Evolutionary conservation across 495 filamentous ascomycete genomes (phyloP).

Genomic region (Tuber melanosporum): DNA sequence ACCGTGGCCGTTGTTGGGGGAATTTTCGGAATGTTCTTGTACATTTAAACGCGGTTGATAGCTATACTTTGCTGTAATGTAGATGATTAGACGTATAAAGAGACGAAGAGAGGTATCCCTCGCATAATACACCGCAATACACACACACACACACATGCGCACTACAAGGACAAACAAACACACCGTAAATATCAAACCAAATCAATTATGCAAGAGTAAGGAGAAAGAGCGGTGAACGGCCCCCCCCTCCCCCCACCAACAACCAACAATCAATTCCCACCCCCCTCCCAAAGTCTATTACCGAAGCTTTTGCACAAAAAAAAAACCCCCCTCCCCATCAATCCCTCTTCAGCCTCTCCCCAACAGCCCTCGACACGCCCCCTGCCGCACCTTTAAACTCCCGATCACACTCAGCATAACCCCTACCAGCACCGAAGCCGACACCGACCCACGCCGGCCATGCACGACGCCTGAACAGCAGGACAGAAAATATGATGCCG

Average conservation of each 20-base stretch:
- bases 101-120: not conserved
- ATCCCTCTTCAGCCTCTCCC: constrained; percentile 32
- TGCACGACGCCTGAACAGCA: constrained; percentile 92
- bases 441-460: constrained; percentile 91
- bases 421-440: constrained; percentile 90
- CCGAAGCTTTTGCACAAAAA: not conserved
- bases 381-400: constrained; percentile 53
- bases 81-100: not conserved
- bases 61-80: not conserved
- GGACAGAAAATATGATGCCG: constrained; percentile 95
- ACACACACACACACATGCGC: not conserved
- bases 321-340: not conserved
- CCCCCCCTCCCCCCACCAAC: not conserved
- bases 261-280: not conserved
- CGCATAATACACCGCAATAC: not conserved
- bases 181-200: not conserved
- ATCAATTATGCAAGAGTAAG: not conserved
- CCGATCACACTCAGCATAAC: constrained; percentile 85
- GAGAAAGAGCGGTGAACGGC: not conserved
- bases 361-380: constrained; percentile 47
- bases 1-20: not conserved
- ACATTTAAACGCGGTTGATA: not conserved
- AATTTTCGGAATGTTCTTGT: constrained; percentile 2
- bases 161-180: not conserved
- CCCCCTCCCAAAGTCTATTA: not conserved